Evolutionary conservation across 1,139 yeast genomes (phyloP), one percentile per base, ranked within the genome.

Genomic region (Hansenula sp.): DNA sequence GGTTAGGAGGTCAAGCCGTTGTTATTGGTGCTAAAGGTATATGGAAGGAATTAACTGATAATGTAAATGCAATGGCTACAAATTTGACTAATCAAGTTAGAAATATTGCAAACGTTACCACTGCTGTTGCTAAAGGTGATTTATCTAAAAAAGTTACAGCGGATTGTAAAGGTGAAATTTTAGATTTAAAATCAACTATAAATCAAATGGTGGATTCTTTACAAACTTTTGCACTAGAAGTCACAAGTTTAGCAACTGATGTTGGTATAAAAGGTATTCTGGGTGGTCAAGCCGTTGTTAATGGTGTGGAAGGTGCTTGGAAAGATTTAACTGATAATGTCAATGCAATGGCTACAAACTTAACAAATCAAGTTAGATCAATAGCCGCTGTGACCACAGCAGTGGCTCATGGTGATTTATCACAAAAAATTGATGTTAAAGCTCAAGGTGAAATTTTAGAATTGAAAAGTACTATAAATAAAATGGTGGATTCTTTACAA

Each of bases 191-290:
- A 61, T 85, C 94, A 0, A 88, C 89, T 61, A 88, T 88, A 61
- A 88, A 87, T 65, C 95, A 86, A 68, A 87, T 87, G 96, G 95
- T 87, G 69, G 95, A 87, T 61, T 94, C 87, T 63, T 76, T 87
- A 55, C 76, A 94, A 60, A 85, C 88, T 18, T 87, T 87, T 70
- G 96, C 96, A 1, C 84, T 86, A 54, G 96, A 87, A 64, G 96
- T 87, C 33, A 84, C 94, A 3, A 78, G 90, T 50, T 94, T 87
- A 28, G 95, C 96, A 4, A 74, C 95, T 52, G 96, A 87, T 67
- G 90, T 90, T 24, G 96, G 96, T 59, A 95, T 88, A 27, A 84
- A 86, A 54, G 96, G 96, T 52, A 76, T 88, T 32, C 71, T 87
- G 46, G 96, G 96, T 40, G 96, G 96, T 10, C 96, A 87, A 62